Evolutionary conservation across 306 rosid genomes (phyloP).

Genomic region (Dryas octopetala): DNA sequence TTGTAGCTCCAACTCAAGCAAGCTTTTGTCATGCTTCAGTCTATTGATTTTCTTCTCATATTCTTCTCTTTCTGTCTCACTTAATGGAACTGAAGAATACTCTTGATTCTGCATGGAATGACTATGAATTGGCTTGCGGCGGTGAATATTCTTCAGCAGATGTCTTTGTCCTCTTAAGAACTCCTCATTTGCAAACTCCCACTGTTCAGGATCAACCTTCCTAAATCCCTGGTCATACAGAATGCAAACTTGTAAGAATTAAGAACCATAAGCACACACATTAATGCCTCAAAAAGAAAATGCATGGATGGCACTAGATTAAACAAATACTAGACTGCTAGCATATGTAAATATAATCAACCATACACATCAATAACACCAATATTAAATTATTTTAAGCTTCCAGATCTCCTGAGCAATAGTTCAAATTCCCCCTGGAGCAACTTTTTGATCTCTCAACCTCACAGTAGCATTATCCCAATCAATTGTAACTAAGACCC

Average conservation of each 20-base stretch:
- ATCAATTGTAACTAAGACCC: neutral
- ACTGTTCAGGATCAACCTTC: constrained; percentile 45
- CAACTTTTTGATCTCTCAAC: neutral
- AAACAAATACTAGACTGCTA: neutral
- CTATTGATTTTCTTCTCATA: constrained; percentile 30
- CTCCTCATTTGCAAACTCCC: constrained; percentile 50
- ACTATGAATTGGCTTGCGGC: constrained; percentile 45
- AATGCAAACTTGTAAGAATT: neutral
- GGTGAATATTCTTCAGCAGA: constrained; percentile 38
- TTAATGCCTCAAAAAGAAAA: neutral
- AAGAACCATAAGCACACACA: neutral
- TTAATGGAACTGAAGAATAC: constrained; percentile 28
- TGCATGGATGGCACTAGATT: neutral
- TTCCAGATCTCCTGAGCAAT: neutral
- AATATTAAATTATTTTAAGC: neutral
- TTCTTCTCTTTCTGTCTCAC: constrained; percentile 29
- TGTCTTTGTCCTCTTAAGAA: constrained; percentile 40
- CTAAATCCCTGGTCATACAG: constrained; percentile 37
- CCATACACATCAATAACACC: neutral
- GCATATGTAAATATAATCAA: neutral
- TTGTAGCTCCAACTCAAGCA: constrained; percentile 32
- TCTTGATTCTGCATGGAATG: constrained; percentile 34
- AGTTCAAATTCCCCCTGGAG: neutral
- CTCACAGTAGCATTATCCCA: neutral
- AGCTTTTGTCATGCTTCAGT: constrained; percentile 22